phyloP scores from a whole-genome alignment of 2,329 filamentous ascomycete genomes.

The Colletotrichum spinosum region DNA sequence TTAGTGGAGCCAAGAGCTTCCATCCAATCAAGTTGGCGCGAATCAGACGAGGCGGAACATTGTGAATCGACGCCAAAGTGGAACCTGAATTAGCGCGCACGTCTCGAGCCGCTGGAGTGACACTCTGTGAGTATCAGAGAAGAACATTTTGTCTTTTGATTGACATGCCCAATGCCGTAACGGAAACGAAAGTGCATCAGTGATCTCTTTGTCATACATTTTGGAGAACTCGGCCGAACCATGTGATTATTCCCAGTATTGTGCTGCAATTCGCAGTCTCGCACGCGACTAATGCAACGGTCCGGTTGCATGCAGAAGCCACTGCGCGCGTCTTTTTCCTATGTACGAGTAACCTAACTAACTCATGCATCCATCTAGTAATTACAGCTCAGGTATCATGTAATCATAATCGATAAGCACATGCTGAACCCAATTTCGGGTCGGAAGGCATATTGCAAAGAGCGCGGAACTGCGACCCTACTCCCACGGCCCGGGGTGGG shows the following conservation, averaged over 20 bases:
- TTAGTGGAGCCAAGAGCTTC: background rate
- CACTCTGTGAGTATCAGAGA: conserved; percentile 12
- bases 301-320: too few relatives aligned
- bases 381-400: too few relatives aligned
- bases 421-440: background rate
- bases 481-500: conserved; percentile 36
- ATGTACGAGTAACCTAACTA: too few relatives aligned
- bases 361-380: too few relatives aligned
- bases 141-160: background rate
- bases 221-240: too few relatives aligned
- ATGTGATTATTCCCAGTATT: too few relatives aligned
- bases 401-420: background rate
- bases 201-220: too few relatives aligned
- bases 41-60: conserved; percentile 30
- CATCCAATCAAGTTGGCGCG: conserved; percentile 31
- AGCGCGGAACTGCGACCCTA: conserved; percentile 8
- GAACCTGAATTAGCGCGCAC: conserved; percentile 7
- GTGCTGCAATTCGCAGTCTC: too few relatives aligned
- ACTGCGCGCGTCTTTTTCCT: too few relatives aligned
- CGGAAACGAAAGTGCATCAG: too few relatives aligned
- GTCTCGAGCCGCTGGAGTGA: conserved; percentile 20
- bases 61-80: conserved; percentile 7
- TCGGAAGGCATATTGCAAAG: background rate
- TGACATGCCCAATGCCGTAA: too few relatives aligned
- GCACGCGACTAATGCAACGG: too few relatives aligned